Evolutionary conservation across 2,329 filamentous ascomycete species (phyloP).

Genomic region (Exophiala mesophila): DNA sequence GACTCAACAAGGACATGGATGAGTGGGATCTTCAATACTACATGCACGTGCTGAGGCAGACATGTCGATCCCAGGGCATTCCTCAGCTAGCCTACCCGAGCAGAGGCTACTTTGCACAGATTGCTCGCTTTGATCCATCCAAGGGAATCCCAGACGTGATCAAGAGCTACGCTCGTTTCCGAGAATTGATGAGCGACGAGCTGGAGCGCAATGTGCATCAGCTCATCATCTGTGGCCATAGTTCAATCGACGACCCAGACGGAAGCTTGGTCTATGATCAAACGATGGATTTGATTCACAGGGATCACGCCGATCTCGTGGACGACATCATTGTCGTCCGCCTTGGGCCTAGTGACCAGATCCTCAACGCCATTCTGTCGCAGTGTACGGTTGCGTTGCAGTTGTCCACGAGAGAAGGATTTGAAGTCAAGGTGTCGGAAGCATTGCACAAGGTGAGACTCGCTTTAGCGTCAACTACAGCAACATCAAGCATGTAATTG

Average conservation of each 20-base stretch:
- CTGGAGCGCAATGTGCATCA: constrained; percentile 56
- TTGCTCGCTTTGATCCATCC: constrained; percentile 76
- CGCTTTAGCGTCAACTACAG: too few species aligned
- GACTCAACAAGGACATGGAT: constrained; percentile 69
- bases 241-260: constrained; percentile 76
- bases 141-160: constrained; percentile 78
- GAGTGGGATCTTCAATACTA: constrained; percentile 70
- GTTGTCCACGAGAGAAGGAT: constrained; percentile 75
- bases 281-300: constrained; percentile 63
- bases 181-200: constrained; percentile 52
- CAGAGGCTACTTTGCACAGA: constrained; percentile 69
- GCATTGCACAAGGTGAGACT: constrained; percentile 64
- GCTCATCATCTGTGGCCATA: constrained; percentile 72
- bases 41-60: constrained; percentile 64
- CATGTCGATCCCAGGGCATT: constrained; percentile 53
- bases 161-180: constrained; percentile 69
- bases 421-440: constrained; percentile 83
- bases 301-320: constrained; percentile 56
- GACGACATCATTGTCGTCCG: constrained; percentile 69
- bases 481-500: too few species aligned
- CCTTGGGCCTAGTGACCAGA: constrained; percentile 70
- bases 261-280: constrained; percentile 67
- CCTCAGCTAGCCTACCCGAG: constrained; percentile 52
- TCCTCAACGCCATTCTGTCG: constrained; percentile 70
- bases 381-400: constrained; percentile 70